These are phyloP conservation scores for Cystofilobasidium bisporidii DNA, from an alignment of 768 basidiomycete genomes.

Conservation along the genomic window DNA sequence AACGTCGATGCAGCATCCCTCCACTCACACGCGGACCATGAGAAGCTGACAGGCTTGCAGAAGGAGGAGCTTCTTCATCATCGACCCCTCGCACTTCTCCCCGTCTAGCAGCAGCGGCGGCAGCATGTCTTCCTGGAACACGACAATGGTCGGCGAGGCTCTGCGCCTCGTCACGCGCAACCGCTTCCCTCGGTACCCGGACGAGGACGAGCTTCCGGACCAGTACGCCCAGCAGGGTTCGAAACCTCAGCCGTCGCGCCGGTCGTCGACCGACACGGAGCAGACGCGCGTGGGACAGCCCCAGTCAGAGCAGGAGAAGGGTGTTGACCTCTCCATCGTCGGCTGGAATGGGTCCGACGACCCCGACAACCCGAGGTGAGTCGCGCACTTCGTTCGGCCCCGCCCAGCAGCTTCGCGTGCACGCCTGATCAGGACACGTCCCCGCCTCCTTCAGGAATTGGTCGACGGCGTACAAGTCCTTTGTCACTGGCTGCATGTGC, in stretches of 20 bases:
- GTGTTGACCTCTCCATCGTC: slow-evolving; percentile 12
- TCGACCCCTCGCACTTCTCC: too few species aligned
- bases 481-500: slow-evolving; percentile 30
- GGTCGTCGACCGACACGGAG: slow-evolving; percentile 1
- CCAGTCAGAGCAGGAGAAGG: slow-evolving; percentile 1
- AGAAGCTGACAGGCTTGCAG: too few species aligned
- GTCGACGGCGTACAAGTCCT: slow-evolving; percentile 29
- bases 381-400: background rate
- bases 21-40: too few species aligned
- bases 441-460: background rate
- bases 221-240: background rate
- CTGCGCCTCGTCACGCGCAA: slow-evolving; percentile 1
- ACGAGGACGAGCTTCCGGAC: background rate
- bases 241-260: background rate
- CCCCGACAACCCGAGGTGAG: slow-evolving; percentile 13
- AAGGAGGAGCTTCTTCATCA: too few species aligned
- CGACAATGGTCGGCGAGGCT: background rate
- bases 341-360: slow-evolving; percentile 5
- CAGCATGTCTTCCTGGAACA: background rate
- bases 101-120: too few species aligned
- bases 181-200: slow-evolving; percentile 2
- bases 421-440: background rate
- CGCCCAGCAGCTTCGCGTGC: too few species aligned
- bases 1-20: too few species aligned
- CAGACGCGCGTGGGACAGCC: slow-evolving; percentile 2